Percentiles rank a stretch among this genome's conserved stretches.
Conservation (phyloP, 805 yeast genomes). For the Tetrapisispora pingtungensis region DNA sequence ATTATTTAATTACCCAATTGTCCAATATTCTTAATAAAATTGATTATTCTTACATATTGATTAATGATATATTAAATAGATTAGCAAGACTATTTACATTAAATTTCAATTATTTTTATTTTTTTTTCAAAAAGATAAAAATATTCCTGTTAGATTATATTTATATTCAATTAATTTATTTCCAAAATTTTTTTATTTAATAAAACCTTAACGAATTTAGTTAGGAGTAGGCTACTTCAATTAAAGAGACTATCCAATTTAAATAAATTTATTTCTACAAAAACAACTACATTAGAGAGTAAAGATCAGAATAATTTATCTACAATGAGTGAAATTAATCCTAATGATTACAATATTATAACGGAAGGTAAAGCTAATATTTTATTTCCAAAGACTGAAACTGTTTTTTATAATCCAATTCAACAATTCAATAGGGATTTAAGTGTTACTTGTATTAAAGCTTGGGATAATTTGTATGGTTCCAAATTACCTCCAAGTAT, state of each 20-base stretch:
- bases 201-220: neutral
- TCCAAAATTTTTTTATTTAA: neutral
- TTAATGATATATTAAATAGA: too few species aligned
- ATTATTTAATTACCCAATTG: too few species aligned
- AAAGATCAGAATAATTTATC: neutral
- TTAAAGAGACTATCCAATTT: neutral
- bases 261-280: neutral
- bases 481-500: slow-evolving; percentile 13
- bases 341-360: slow-evolving; percentile 33
- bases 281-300: neutral
- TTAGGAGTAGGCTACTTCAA: neutral
- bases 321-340: slow-evolving; percentile 11
- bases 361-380: slow-evolving; percentile 80
- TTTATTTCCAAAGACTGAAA: slow-evolving; percentile 68
- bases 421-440: slow-evolving; percentile 95
- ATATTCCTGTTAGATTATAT: neutral
- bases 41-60: too few species aligned
- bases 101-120: too few species aligned
- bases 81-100: too few species aligned
- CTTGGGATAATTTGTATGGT: slow-evolving; percentile 64
- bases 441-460: slow-evolving; percentile 72
- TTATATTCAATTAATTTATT: neutral
- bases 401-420: slow-evolving; percentile 89
- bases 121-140: too few species aligned
- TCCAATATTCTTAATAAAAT: too few species aligned